Base-by-base conservation (phyloP, 2,329 filamentous ascomycete genomes). In the Colletotrichum sublineola region DNA sequence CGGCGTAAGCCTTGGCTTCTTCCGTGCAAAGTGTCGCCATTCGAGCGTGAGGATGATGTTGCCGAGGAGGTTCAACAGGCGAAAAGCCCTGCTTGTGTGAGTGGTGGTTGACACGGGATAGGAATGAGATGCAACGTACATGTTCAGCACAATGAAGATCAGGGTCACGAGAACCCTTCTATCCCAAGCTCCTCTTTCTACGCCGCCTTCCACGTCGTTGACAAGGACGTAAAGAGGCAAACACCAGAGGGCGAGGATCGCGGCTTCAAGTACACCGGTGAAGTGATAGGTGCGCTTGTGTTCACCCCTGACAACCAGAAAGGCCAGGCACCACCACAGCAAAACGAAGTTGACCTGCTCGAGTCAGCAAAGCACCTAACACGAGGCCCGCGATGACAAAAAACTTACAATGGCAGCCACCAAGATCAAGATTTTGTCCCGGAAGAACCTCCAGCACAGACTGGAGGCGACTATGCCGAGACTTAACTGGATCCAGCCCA, bases 361-460 rank as follows among this genome's bases (percentile, higher is more conserved):
- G 42, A 29, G n/a, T 33, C 31, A 52, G 68, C 74, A 56, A 71
- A 67, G 44, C 36, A 53, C 1, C 24, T 18, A 1, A 9, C 9
- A 31, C 18, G 36, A 46, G 52, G 50, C 18, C 1, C 12, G 33
- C n/a, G 31, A 48, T n/a, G 14, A 15, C 40, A 44, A n/a, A 4
- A 61, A 8, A 78, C 82, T 80, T 63, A 84, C 81, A 63, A 81
- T 76, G 0, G 80, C 78, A 0, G 82, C 79, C 11, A 74, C 80
- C 33, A 83, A 74, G 15, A 84, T 77, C 67, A 81, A 67, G 3
- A 67, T 62, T 2, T 78, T 74, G 46, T 75, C 56, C 24, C 77
- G 77, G 66, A 80, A 85, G 66, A 81, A 84, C 55, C 74, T 78
- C 81, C 83, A 84, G 48, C 81, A 81, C 68, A 85, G 71, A 2